Percentiles rank a stretch among this genome's conserved stretches.
phyloP scores from a whole-genome alignment of 1,284 basidiomycete genomes.

The Moesziomyces aphidis region DNA sequence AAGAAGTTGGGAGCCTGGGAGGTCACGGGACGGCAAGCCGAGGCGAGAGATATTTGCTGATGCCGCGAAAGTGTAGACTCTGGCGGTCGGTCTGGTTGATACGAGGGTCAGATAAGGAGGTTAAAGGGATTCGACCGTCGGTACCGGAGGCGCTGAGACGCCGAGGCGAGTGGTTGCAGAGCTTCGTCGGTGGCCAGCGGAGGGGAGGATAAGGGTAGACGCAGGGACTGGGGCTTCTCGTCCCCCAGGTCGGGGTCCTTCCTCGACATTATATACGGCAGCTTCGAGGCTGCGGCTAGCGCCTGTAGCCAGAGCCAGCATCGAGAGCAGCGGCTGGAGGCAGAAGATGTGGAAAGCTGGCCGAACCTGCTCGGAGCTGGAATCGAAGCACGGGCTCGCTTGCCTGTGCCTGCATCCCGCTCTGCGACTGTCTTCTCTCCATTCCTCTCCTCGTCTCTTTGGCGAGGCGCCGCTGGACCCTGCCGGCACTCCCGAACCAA shows the following conservation, averaged over 20 bases:
- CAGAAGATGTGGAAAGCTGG: background rate
- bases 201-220: background rate
- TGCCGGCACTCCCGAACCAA: background rate
- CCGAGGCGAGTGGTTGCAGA: background rate
- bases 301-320: background rate
- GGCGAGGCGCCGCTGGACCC: background rate
- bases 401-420: background rate
- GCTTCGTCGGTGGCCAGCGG: background rate
- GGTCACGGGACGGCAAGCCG: too few species aligned
- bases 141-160: background rate
- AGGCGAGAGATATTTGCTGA: too few species aligned
- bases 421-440: background rate
- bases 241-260: background rate
- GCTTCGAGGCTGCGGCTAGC: too few species aligned
- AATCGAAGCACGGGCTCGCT: background rate
- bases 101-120: background rate
- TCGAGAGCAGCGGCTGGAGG: background rate
- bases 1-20: too few species aligned
- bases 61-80: too few species aligned
- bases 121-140: background rate
- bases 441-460: background rate
- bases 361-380: background rate
- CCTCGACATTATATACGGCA: background rate
- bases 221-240: background rate
- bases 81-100: background rate